These are phyloP conservation scores for Lophium mytilinum DNA, from an alignment of 495 filamentous ascomycete species.

Conservation along the genomic window DNA sequence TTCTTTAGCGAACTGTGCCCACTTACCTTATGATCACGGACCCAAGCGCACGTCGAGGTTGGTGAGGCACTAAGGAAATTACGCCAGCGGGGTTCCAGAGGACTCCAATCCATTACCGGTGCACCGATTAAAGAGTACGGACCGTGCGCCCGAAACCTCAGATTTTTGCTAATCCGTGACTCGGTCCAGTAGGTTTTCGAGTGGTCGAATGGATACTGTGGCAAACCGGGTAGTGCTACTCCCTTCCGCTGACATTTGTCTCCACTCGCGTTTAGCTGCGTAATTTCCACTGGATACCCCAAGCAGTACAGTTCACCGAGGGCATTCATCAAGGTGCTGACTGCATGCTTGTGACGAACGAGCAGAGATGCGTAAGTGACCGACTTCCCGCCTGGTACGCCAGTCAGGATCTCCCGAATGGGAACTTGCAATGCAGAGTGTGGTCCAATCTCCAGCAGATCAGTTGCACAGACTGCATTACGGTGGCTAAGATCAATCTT, in stretches of 20 bases:
- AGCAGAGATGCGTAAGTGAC: not conserved
- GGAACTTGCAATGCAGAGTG: slow-evolving; percentile 8
- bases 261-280: not conserved
- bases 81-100: not conserved
- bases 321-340: not conserved
- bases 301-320: not conserved
- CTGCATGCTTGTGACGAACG: not conserved
- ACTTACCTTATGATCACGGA: slow-evolving; percentile 6
- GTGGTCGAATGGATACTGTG: not conserved
- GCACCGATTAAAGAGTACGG: not conserved
- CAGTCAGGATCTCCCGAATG: slow-evolving; percentile 2
- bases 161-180: not conserved
- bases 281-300: not conserved
- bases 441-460: slow-evolving; percentile 17
- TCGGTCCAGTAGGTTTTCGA: not conserved
- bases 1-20: not conserved
- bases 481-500: no score
- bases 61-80: not conserved
- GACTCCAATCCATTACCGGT: not conserved
- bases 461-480: not conserved
- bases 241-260: no score
- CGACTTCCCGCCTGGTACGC: not conserved
- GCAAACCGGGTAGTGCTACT: not conserved
- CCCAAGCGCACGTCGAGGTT: not conserved
- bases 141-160: not conserved